phyloP scores from a whole-genome alignment of 1,284 basidiomycete species.

The Cryptococcus sp. region DNA sequence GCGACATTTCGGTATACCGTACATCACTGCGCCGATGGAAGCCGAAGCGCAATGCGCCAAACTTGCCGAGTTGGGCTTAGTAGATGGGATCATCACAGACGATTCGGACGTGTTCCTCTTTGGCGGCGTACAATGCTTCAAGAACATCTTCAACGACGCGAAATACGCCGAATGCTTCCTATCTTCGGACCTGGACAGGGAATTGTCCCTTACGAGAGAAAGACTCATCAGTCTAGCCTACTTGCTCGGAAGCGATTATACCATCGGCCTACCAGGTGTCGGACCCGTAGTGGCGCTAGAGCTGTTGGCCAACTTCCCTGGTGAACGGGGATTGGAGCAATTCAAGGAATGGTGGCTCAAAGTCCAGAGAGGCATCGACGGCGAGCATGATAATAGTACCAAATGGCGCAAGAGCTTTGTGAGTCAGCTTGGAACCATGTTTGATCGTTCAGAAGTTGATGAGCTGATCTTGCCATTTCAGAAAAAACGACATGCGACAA shows the following conservation, averaged over 20 bases:
- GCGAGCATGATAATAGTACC: constrained; percentile 66
- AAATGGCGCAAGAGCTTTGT: constrained; percentile 84
- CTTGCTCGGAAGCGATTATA: constrained; percentile 94
- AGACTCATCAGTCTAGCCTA: constrained; percentile 88
- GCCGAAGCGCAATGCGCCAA: constrained; percentile 98
- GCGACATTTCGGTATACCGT: constrained; percentile 93
- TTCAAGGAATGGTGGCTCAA: constrained; percentile 95
- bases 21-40: constrained; percentile 98
- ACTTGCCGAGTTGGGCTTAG: constrained; percentile 78
- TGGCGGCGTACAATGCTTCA: constrained; percentile 88
- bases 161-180: constrained; percentile 98
- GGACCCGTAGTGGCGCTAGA: constrained; percentile 98
- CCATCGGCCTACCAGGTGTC: constrained; percentile 90
- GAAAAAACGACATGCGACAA: constrained; percentile 85
- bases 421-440: constrained; percentile 47
- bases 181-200: constrained; percentile 77
- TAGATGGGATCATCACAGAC: constrained; percentile 98
- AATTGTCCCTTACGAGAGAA: constrained; percentile 83
- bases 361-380: constrained; percentile 90
- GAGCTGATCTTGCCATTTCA: constrained; percentile 42
- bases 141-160: constrained; percentile 99
- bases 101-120: constrained; percentile 99
- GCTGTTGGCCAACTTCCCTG: constrained; percentile 84
- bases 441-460: too few relatives aligned
- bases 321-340: constrained; percentile 73